Conservation (phyloP, 805 yeast genomes). For the Candida orba region DNA sequence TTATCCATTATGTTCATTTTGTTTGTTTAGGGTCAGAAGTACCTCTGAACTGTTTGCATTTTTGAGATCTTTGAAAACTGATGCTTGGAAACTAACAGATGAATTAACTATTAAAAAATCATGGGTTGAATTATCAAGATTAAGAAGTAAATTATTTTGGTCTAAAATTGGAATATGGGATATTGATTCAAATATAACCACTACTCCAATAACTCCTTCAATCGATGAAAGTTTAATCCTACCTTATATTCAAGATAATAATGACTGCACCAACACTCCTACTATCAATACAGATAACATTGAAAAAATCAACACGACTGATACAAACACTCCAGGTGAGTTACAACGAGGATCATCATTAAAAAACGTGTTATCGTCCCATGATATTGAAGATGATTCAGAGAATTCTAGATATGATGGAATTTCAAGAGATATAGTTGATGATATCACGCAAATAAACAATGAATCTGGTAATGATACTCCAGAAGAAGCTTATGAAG, state of each 20-base stretch:
- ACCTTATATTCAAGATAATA: neutral
- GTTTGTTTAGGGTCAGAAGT: constrained; percentile 72
- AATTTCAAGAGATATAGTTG: neutral
- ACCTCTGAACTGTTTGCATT: constrained; percentile 79
- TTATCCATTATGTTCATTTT: constrained; percentile 75
- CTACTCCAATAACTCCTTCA: constrained; percentile 28
- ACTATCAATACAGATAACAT: neutral
- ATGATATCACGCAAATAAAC: neutral
- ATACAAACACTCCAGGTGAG: neutral
- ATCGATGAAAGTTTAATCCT: constrained; percentile 5
- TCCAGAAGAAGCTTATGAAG: neutral
- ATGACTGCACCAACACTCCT: neutral
- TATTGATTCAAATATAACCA: constrained; percentile 25
- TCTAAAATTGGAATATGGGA: constrained; percentile 79
- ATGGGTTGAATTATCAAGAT: constrained; percentile 58
- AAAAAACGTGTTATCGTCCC: constrained; percentile 1
- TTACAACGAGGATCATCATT: constrained; percentile 1
- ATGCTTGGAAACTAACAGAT: constrained; percentile 51
- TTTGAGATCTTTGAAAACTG: constrained; percentile 51
- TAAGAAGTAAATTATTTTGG: constrained; percentile 77
- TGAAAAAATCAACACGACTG: too few relatives aligned
- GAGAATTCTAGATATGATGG: constrained; percentile 1
- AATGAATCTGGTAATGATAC: neutral
- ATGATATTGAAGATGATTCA: constrained; percentile 12
- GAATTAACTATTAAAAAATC: constrained; percentile 37